Conservation (phyloP, 352 stramenopile genomes). For the Phytophthora vignae region DNA sequence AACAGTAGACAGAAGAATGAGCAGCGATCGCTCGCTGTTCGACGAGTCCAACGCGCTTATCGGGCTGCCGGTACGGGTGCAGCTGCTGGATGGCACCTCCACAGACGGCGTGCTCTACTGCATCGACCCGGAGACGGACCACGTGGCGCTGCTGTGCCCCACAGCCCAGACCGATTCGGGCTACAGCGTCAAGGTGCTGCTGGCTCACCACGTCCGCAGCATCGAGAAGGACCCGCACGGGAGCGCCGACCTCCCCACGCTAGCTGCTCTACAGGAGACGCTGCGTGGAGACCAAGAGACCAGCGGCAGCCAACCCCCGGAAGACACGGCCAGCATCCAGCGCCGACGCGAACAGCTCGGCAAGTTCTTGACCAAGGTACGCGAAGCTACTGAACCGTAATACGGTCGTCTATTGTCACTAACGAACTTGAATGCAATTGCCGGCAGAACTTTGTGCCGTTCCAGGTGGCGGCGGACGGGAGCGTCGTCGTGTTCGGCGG, state of each 20-base stretch:
- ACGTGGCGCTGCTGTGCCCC: slow-evolving; percentile 51
- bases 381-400: too few relatives aligned
- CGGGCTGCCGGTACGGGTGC: slow-evolving; percentile 45
- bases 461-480: slow-evolving; percentile 23
- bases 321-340: slow-evolving; percentile 13
- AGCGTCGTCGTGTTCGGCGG: slow-evolving; percentile 53
- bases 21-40: slow-evolving; percentile 38
- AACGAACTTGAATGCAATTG: background rate
- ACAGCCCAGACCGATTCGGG: slow-evolving; percentile 1
- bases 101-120: slow-evolving; percentile 56
- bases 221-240: slow-evolving; percentile 26
- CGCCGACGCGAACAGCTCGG: slow-evolving; percentile 15
- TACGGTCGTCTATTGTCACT: background rate
- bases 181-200: slow-evolving; percentile 46
- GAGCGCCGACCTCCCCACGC: slow-evolving; percentile 10
- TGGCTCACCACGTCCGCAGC: slow-evolving; percentile 37
- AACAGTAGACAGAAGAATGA: slow-evolving; percentile 27
- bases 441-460: slow-evolving; percentile 34
- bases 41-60: slow-evolving; percentile 37
- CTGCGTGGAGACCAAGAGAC: slow-evolving; percentile 1
- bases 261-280: slow-evolving; percentile 25
- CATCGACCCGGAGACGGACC: slow-evolving; percentile 64
- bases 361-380: slow-evolving; percentile 35
- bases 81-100: slow-evolving; percentile 46
- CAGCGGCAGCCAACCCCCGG: background rate